Evolutionary conservation across 768 basidiomycete genomes (phyloP), one percentile per base, ranked within the genome.

Genomic region (Pilatotrama ljubarskyi): DNA sequence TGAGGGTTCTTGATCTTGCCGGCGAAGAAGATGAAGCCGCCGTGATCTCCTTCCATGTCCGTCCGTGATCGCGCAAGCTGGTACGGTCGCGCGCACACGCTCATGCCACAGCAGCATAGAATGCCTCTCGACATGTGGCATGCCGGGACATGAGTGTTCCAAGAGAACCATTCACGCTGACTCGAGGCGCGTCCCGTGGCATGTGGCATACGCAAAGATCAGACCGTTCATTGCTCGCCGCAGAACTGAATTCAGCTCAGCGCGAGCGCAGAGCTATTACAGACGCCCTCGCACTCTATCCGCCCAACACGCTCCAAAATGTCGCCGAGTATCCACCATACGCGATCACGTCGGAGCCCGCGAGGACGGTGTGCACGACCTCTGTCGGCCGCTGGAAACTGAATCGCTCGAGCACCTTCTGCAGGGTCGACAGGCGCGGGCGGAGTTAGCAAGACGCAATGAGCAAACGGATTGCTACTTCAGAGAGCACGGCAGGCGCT

Each of bases 341-440:
- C 40, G 78, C 76, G 54, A 78, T 69, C 43, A 81, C 69, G 53
- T 77, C 73, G 51, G 69, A 66, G n/a, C 72, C 73, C 29, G 75
- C 65, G 57, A 80, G 76, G 36, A 73, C 67, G 25, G 78, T 74
- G 66, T 81, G 78, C 17, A 74, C 72, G 37, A 78, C 73, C 48
- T 71, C 64, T 43, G 75, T 71, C 50, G 71, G 69, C 56, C 71
- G 70, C 58, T 64, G 64, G 60, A 72, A 70, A 51, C 68, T 66
- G 52, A 68, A 72, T 54, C 69, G 71, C 60, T 75, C 69, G 46
- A 76, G 66, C 42, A 75, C 74, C 58, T 68, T 66, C 78, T 82
- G 70, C 50, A 63, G 51, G 37, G 57, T 53, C 55, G 65, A 54
- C 43, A 54, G 37, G 49, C 47, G 40, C 47, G 38, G 41, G 35